These are phyloP conservation scores for Sclerotinia borealis DNA, from an alignment of 2,329 filamentous ascomycete genomes.

Conservation along the genomic window DNA sequence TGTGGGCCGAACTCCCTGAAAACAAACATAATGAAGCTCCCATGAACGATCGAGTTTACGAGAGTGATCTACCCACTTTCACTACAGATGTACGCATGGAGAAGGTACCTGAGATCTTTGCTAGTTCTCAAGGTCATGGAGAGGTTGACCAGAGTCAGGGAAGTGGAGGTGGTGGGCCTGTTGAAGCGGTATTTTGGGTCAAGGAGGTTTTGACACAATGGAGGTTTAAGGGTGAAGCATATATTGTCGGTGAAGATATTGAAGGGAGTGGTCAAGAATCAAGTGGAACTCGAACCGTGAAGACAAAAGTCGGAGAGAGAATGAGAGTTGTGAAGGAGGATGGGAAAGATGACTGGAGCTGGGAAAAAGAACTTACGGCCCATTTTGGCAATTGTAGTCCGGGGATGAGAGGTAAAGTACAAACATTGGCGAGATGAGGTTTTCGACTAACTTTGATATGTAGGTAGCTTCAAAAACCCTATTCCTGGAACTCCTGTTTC, in stretches of 20 bases:
- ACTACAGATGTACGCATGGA: conserved; percentile 87
- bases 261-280: conserved; percentile 43
- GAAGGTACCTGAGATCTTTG: conserved; percentile 68
- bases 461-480: conserved; percentile 49
- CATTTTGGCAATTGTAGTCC: conserved; percentile 89
- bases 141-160: conserved; percentile 40
- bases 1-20: conserved; percentile 68
- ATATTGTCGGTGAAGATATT: conserved; percentile 66
- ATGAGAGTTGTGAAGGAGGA: conserved; percentile 51
- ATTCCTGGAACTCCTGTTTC: conserved; percentile 57
- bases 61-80: conserved; percentile 73
- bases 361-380: conserved; percentile 70
- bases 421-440: not conserved
- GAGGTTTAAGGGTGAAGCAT: conserved; percentile 73
- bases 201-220: conserved; percentile 69
- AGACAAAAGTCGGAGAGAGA: conserved; percentile 51
- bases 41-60: conserved; percentile 63
- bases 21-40: conserved; percentile 69
- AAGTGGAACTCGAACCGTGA: conserved; percentile 50
- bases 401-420: conserved; percentile 59
- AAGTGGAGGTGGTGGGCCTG: conserved; percentile 58
- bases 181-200: conserved; percentile 85
- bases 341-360: conserved; percentile 51
- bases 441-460: not conserved
- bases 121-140: conserved; percentile 41